Conservation (phyloP, 306 rosid genomes). For the Lagenaria siceraria region DNA sequence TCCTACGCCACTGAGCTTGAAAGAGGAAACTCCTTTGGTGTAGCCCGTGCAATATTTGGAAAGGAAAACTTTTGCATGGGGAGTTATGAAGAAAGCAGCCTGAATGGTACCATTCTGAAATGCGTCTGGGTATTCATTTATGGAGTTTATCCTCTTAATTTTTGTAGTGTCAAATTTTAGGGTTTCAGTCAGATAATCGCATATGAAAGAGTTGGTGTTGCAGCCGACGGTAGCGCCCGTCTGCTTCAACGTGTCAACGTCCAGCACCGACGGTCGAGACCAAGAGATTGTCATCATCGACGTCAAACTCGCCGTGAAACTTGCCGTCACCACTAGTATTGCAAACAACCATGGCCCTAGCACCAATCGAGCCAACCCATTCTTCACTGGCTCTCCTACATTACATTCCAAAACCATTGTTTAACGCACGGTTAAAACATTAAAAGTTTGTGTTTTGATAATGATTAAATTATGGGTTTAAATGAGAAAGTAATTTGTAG, state of each 20-base stretch:
- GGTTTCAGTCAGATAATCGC: conserved; percentile 18
- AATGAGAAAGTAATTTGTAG: neutral
- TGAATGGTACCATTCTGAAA: conserved; percentile 26
- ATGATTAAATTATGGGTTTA: no score
- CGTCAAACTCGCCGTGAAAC: conserved; percentile 51
- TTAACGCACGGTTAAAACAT: neutral
- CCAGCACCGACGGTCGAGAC: conserved; percentile 29
- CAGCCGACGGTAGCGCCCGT: conserved; percentile 30
- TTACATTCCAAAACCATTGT: neutral
- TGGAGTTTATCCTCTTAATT: conserved; percentile 18
- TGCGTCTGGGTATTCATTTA: conserved; percentile 36
- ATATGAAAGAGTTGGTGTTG: conserved; percentile 38
- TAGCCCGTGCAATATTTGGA: conserved; percentile 35
- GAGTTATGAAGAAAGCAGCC: conserved; percentile 51
- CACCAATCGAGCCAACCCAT: conserved; percentile 38
- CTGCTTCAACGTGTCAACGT: conserved; percentile 22
- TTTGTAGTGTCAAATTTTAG: conserved; percentile 20
- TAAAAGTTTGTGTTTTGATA: no score
- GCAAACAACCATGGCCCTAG: conserved; percentile 52
- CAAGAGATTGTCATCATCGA: conserved; percentile 38
- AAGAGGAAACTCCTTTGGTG: conserved; percentile 18
- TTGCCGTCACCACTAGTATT: conserved; percentile 29
- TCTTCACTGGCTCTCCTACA: conserved; percentile 39
- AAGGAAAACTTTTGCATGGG: conserved; percentile 51
- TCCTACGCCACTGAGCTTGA: conserved; percentile 43